phyloP scores from a whole-genome alignment of 148 eudicot genomes.

The Chenopodium suecicum region DNA sequence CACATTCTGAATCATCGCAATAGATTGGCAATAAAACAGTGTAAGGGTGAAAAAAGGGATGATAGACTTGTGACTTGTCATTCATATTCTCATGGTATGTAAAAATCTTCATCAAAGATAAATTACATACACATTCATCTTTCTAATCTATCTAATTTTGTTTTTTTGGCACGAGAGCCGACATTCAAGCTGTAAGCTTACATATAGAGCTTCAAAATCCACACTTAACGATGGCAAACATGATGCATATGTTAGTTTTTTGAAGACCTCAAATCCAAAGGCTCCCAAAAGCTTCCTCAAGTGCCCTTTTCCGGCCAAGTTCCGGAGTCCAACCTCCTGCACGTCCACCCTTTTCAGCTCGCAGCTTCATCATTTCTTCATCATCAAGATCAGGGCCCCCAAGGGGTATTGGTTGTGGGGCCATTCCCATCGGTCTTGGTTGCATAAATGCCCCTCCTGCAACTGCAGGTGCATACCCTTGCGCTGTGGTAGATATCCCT shows the following conservation, averaged over 20 bases:
- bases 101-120: not conserved
- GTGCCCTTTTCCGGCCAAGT: slow-evolving; percentile 69
- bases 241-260: not conserved
- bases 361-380: slow-evolving; percentile 66
- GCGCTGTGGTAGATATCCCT: slow-evolving; percentile 39
- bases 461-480: slow-evolving; percentile 87
- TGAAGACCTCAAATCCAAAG: slow-evolving; percentile 55
- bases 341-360: slow-evolving; percentile 67
- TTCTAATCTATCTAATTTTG: not conserved
- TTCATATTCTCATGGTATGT: not conserved
- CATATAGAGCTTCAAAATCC: not conserved
- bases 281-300: slow-evolving; percentile 90
- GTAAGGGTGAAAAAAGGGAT: not conserved
- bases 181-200: not conserved
- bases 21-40: no score
- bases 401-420: slow-evolving; percentile 60
- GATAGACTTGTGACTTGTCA: not conserved
- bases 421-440: slow-evolving; percentile 76
- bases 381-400: slow-evolving; percentile 58
- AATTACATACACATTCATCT: not conserved
- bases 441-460: slow-evolving; percentile 62
- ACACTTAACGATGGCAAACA: not conserved
- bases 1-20: not conserved
- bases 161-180: not conserved
- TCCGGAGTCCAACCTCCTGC: slow-evolving; percentile 91